phyloP scores from a whole-genome alignment of 2,329 filamentous ascomycete species.

The Pseudocercospora crystallina region DNA sequence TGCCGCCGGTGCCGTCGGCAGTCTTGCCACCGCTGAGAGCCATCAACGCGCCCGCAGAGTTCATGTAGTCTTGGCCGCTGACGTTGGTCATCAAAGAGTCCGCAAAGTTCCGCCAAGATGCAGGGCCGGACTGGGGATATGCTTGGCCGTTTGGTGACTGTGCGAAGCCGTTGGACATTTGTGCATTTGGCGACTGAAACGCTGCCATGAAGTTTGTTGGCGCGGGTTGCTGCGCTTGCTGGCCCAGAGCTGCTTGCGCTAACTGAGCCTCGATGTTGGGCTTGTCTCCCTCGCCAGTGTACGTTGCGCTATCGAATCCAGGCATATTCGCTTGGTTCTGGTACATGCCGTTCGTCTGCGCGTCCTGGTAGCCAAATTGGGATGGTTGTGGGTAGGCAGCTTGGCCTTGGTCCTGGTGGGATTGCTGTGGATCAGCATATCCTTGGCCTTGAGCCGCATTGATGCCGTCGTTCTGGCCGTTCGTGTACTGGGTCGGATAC shows the following conservation, averaged over 20 bases:
- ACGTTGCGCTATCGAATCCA: slow-evolving; percentile 16
- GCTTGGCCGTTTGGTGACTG: slow-evolving; percentile 15
- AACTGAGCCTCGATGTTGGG: slow-evolving; percentile 26
- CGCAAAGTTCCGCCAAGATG: slow-evolving; percentile 35
- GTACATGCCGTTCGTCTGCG: slow-evolving; percentile 16
- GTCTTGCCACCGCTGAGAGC: slow-evolving; percentile 16
- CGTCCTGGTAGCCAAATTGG: slow-evolving; percentile 15
- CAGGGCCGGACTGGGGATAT: slow-evolving; percentile 24
- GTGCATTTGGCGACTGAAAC: slow-evolving; percentile 18
- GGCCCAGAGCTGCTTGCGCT: slow-evolving; percentile 17
- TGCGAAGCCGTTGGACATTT: slow-evolving; percentile 13
- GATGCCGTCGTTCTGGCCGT: slow-evolving; percentile 10
- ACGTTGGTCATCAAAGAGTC: slow-evolving; percentile 29
- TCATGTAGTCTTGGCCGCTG: slow-evolving; percentile 18
- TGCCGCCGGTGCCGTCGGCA: slow-evolving; percentile 11
- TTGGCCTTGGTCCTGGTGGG: slow-evolving; percentile 21
- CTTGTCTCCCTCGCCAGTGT: slow-evolving; percentile 21
- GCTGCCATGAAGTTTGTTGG: slow-evolving; percentile 21
- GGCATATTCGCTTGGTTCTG: slow-evolving; percentile 8
- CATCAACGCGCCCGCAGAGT: slow-evolving; percentile 17
- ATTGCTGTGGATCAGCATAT: slow-evolving; percentile 23
- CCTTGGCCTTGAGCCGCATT: slow-evolving; percentile 14
- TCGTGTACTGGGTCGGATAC: slow-evolving; percentile 12
- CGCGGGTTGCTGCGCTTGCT: slow-evolving; percentile 14
- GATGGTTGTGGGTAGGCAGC: slow-evolving; percentile 13